Conservation (phyloP, 2,329 filamentous ascomycete species). For the Pestalotiopsis sp. region DNA sequence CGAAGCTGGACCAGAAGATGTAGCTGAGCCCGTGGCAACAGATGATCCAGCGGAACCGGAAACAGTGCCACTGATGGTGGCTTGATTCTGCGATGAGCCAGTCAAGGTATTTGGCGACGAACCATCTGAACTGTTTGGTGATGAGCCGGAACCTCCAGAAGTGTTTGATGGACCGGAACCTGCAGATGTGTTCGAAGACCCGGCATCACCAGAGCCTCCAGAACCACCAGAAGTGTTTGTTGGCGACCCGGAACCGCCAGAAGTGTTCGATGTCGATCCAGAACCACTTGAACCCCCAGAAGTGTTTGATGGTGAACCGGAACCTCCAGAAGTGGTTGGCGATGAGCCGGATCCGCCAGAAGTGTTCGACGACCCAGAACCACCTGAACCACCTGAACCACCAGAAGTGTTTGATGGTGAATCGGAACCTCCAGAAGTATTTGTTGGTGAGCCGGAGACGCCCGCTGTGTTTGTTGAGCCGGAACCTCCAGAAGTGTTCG, state of each 20-base stretch:
- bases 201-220: not conserved
- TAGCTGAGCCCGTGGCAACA: not conserved
- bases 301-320: too few species aligned
- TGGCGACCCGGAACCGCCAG: not conserved
- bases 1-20: not conserved
- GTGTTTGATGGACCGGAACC: not conserved
- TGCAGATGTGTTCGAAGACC: not conserved
- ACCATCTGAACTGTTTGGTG: not conserved
- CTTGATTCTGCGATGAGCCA: not conserved
- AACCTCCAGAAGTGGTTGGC: not conserved
- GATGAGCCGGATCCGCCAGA: not conserved
- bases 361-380: not conserved
- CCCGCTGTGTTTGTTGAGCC: too few species aligned
- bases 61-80: not conserved
- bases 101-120: too few species aligned
- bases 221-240: not conserved
- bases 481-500: not conserved
- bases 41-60: not conserved
- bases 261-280: not conserved
- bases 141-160: not conserved
- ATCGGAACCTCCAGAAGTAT: too few species aligned
- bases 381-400: too few species aligned
- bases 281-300: too few species aligned
- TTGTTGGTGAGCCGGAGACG: too few species aligned
- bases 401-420: not conserved